Base-by-base conservation (phyloP, 2,329 filamentous ascomycete species). In the Talaromyces sp. region DNA sequence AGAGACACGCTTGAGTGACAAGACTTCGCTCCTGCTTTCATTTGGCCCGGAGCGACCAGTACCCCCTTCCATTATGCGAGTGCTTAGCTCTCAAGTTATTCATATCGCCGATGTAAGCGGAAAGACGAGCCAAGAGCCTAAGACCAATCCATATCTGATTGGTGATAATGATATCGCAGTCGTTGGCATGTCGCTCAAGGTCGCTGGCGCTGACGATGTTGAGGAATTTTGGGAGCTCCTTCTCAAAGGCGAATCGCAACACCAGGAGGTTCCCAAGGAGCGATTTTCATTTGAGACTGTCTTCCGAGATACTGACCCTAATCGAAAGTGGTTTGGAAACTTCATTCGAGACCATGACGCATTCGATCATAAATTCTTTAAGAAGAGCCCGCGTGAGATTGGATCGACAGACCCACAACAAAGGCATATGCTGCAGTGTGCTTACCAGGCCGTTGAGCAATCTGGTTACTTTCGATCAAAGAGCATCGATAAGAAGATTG, bases 31-130 rank as follows among this genome's bases (percentile, higher is more conserved):
- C 3, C 41, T 77, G 39, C 64, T 78, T 24, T 70, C 70, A 8
- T 79, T 81, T 68, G 79, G 79, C 2, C 69, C 70, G 1, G 77
- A 80, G 54, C 71, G 75, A 33, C 71, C 70, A 58, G 60, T 81
- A 3, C 77, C 78, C 27, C 73, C 75, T 3, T 58, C 54, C n/a
- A 24, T 41, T 8, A 24, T 58, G 33, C n/a, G 22, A 41, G 35
- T 22, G 2, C n/a, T 24, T 39, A 22, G n/a, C 11, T 37, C 33
- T 22, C 33, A 24, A 10, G 33, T 58, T 22, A 39, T 39, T 58
- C 33, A 39, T 24, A 16, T 37, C 24, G 37, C 37, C 6, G 54
- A 58, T 58, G 19, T 24, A 11, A 24, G 10, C 11, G 22, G 6
- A 58, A 39, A 37, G 35, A 4, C 19, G 24, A 24, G 4, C n/a